These are phyloP conservation scores for Pyronema omphalodes DNA, from an alignment of 495 filamentous ascomycete species.

Conservation along the genomic window DNA sequence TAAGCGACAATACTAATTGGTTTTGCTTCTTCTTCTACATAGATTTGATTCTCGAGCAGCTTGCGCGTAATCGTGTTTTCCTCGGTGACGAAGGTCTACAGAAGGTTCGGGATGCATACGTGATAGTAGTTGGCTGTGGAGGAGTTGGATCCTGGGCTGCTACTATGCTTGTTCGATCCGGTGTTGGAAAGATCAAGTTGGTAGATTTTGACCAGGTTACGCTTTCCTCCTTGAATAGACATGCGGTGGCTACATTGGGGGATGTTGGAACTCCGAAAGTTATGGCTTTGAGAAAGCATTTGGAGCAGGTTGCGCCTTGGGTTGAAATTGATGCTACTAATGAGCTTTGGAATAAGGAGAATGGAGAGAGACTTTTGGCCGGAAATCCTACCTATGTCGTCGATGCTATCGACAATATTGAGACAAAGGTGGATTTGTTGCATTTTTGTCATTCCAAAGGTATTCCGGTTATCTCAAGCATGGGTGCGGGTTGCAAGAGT, in stretches of 20 bases:
- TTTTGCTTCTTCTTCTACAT: no score
- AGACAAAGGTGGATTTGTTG: conserved; percentile 82
- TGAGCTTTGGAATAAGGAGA: conserved; percentile 57
- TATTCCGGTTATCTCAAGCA: conserved; percentile 73
- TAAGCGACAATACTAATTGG: background rate
- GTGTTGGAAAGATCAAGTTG: conserved; percentile 67
- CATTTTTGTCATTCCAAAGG: conserved; percentile 64
- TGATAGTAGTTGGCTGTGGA: conserved; percentile 81
- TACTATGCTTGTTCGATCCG: conserved; percentile 72
- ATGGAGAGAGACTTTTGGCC: conserved; percentile 44
- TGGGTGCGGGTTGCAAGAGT: conserved; percentile 95
- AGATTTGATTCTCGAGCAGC: conserved; percentile 88
- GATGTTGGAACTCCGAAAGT: conserved; percentile 96
- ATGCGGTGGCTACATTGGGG: conserved; percentile 80
- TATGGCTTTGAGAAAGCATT: conserved; percentile 51
- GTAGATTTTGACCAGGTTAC: conserved; percentile 98
- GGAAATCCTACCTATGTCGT: conserved; percentile 69
- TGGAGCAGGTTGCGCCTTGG: conserved; percentile 83
- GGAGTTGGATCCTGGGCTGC: conserved; percentile 87
- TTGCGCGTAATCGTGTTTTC: conserved; percentile 87
- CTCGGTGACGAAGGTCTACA: conserved; percentile 62
- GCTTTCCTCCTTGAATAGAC: conserved; percentile 77
- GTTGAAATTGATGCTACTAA: conserved; percentile 71
- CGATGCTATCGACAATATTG: conserved; percentile 96
- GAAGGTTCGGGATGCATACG: conserved; percentile 60